phyloP scores from a whole-genome alignment of 306 rosid species.

The Casuarina cunninghamiana region DNA sequence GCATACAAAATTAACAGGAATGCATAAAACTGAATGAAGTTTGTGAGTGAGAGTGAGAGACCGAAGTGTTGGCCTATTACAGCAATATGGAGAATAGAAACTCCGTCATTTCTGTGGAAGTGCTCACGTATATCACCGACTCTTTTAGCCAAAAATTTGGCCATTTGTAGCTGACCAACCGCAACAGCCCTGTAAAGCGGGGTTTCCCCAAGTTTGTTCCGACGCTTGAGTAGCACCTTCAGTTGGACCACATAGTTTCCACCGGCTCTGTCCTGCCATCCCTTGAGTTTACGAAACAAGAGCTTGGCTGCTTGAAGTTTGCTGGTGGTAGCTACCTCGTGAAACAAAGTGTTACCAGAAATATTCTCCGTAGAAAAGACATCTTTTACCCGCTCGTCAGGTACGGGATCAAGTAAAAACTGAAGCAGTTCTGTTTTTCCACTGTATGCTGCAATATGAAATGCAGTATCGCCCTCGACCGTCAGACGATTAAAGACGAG shows the following conservation, averaged over 20 bases:
- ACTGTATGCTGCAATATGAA: constrained; percentile 16
- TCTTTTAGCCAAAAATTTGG: not conserved
- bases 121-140: not conserved
- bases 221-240: not conserved
- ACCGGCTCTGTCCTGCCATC: no score
- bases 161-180: not conserved
- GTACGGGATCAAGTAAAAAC: not conserved
- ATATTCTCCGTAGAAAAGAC: not conserved
- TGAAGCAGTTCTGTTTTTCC: not conserved
- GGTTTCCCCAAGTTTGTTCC: not conserved
- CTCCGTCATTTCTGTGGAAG: not conserved
- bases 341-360: not conserved
- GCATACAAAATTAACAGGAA: no score
- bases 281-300: not conserved
- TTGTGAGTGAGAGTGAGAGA: not conserved
- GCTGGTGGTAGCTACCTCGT: not conserved
- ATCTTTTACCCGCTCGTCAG: not conserved
- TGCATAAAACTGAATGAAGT: no score
- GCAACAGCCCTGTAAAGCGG: not conserved
- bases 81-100: not conserved
- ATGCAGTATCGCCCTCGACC: constrained; percentile 1
- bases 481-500: not conserved
- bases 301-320: not conserved
- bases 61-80: not conserved
- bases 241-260: not conserved